These are phyloP conservation scores for Yarrowia sp. DNA, from an alignment of 805 yeast species.

Conservation along the genomic window DNA sequence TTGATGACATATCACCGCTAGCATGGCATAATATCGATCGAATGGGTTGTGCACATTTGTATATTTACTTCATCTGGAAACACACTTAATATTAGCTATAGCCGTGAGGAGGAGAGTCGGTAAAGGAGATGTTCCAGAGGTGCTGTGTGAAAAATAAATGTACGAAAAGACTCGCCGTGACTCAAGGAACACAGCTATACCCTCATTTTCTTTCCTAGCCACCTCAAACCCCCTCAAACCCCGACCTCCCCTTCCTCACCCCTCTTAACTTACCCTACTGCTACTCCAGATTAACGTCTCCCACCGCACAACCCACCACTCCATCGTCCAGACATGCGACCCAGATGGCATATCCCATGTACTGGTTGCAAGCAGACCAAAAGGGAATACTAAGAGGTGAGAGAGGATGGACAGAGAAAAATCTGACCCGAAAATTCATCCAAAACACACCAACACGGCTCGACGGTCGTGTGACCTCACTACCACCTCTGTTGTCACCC, in stretches of 20 bases:
- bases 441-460: too few species aligned
- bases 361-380: constrained; percentile 4
- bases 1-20: too few species aligned
- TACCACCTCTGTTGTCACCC: not conserved
- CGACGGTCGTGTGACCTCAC: too few species aligned
- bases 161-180: not conserved
- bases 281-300: not conserved
- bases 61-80: too few species aligned
- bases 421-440: too few species aligned
- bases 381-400: constrained; percentile 16
- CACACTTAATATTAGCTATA: too few species aligned
- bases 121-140: too few species aligned
- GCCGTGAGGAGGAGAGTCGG: too few species aligned
- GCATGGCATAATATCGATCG: too few species aligned
- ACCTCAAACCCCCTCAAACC: too few species aligned
- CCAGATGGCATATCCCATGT: constrained; percentile 24
- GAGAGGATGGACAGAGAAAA: not conserved
- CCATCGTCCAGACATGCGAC: constrained; percentile 8
- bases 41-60: too few species aligned
- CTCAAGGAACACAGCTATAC: not conserved
- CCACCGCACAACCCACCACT: not conserved
- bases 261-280: constrained; percentile 1
- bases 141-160: not conserved
- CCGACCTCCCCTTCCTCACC: not conserved
- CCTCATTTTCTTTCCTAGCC: not conserved